Conservation (phyloP, 768 basidiomycete species). For the Agaricus sinodeliciosus region DNA sequence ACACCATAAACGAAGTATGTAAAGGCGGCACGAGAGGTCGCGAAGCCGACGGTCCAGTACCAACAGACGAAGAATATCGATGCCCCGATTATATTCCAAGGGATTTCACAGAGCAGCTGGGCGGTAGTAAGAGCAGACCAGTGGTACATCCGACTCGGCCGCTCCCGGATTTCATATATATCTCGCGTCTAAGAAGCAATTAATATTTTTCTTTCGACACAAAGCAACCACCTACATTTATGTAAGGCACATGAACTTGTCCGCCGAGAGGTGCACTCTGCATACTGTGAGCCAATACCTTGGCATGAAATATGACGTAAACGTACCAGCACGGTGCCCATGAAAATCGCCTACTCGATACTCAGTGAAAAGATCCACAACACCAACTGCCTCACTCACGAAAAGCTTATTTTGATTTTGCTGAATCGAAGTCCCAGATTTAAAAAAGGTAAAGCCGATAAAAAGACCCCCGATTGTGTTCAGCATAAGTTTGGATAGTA, state of each 20-base stretch:
- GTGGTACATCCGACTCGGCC: conserved; percentile 55
- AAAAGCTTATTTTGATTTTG: conserved; percentile 64
- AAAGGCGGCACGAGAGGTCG: conserved; percentile 45
- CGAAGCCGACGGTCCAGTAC: conserved; percentile 69
- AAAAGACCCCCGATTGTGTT: conserved; percentile 50
- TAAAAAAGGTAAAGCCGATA: conserved; percentile 62
- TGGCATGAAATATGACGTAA: conserved; percentile 3
- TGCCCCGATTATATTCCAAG: conserved; percentile 60
- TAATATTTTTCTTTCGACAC: neutral
- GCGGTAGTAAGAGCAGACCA: conserved; percentile 56
- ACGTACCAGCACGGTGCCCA: conserved; percentile 41
- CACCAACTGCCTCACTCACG: conserved; percentile 29
- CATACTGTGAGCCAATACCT: neutral
- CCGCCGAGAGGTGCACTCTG: conserved; percentile 47
- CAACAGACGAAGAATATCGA: conserved; percentile 62
- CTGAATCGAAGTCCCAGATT: conserved; percentile 44
- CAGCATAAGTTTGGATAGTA: conserved; percentile 50
- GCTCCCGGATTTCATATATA: conserved; percentile 65
- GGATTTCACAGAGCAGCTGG: conserved; percentile 51
- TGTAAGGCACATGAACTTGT: conserved; percentile 59
- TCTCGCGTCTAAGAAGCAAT: conserved; percentile 32
- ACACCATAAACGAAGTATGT: conserved; percentile 51
- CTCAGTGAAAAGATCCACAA: neutral
- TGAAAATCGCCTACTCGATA: conserved; percentile 41
- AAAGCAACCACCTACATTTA: conserved; percentile 24